Base-by-base conservation (phyloP, 495 filamentous ascomycete species). In the Glutinoglossum americanum region DNA sequence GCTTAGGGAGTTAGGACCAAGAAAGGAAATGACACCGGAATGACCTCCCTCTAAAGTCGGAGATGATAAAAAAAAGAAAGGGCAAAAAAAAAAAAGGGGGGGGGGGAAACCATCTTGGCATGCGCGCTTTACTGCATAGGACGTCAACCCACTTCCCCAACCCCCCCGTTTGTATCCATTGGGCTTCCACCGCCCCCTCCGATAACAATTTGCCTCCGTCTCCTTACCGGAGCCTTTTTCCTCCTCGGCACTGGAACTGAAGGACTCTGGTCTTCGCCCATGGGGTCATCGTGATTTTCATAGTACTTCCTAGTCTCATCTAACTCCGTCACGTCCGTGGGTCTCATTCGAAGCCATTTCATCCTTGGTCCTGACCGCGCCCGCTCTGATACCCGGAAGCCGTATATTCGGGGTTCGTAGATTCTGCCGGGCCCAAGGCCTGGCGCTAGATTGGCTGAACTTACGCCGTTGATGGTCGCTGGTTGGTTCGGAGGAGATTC, bases 351-450 rank as follows among this genome's bases (percentile, higher is more conserved):
- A 62, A 98, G 73, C 92, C 92, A 98, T 63, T 87, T 85, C 92
- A 98, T 98, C 53, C 92, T 76, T 21, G 92, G 92, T 3, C 92
- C 92, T 7, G 83, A 84, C 57, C 82, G 75, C 51, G 92, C 85
- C 17, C 85, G 70, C 64, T 98, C 92, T 0, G 85, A 85, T 30
- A 98, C 93, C 44, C 84, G 77, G 70, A 98, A 98, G 7, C 92
- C 92, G 71, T 97, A 98, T 66, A 98, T 97, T 55, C 83, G 84
- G 55, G 90, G 87, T 64, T 95, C 88, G 73, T 97, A 96, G 59
- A 94, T 82, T 64, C 80, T 85, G 59, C 80, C 83, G 17, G 70
- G 74, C 26, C 93, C 93, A 6, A 98, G 74, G 11, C 92, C 89
- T 0, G 92, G 88, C 0, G 84, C 86, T 56, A 96, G 80, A 66